Conservation (phyloP, 768 basidiomycete genomes). For the Nidularia pulvinata region DNA sequence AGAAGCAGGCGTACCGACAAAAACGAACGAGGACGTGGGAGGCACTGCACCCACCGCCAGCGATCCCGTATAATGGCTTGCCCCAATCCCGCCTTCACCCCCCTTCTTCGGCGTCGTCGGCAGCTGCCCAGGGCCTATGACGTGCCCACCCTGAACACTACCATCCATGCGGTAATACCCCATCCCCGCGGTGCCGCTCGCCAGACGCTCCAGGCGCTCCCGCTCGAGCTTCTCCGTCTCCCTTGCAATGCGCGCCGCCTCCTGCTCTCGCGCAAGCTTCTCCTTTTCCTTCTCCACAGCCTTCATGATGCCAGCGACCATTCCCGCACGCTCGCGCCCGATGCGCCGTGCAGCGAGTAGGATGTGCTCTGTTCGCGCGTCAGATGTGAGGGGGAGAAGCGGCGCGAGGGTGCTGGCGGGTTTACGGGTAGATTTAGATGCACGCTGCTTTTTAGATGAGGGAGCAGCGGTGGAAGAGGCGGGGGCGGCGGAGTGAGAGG, state of each 20-base stretch:
- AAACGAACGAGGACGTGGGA: conserved; percentile 20
- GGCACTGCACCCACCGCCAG: not conserved
- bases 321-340: conserved; percentile 57
- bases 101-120: conserved; percentile 20
- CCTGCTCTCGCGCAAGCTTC: conserved; percentile 23
- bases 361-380: conserved; percentile 72
- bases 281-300: conserved; percentile 34
- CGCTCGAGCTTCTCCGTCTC: conserved; percentile 26
- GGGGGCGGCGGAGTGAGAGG: too few species aligned
- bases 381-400: conserved; percentile 40
- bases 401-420: conserved; percentile 17
- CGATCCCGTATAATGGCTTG: conserved; percentile 2
- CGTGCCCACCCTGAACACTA: not conserved
- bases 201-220: conserved; percentile 22
- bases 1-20: conserved; percentile 17
- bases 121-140: conserved; percentile 7
- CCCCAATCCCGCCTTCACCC: not conserved
- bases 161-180: conserved; percentile 16
- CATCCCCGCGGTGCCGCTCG: conserved; percentile 16
- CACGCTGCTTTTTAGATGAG: not conserved
- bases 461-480: not conserved
- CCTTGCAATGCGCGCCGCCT: conserved; percentile 13
- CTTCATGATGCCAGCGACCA: conserved; percentile 50
- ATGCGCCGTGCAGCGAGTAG: conserved; percentile 71
- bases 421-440: conserved; percentile 12